Evolutionary conservation across 1,139 yeast species (phyloP), one percentile per base, ranked within the genome.

Genomic region (Candida sanyaensis): DNA sequence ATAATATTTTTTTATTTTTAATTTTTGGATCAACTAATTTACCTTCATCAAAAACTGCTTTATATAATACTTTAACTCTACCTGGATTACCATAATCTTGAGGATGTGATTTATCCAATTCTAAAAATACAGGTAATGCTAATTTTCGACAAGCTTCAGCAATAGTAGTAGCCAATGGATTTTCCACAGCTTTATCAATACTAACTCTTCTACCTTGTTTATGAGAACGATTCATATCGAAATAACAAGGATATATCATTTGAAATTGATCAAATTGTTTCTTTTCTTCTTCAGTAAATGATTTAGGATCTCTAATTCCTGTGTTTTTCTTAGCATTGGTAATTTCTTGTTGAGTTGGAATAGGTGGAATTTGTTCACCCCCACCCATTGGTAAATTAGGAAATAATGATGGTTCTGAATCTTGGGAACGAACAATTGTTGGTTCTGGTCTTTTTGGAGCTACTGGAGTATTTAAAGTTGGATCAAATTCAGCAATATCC

Each of bases 51-150:
- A 42, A 45, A 17, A 70, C 63, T 50, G 77, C 77, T 59, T 82
- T 84, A 37, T 88, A 58, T 43, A 83, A 70, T 21, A 91, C 88
- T 57, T 96, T 80, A 34, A 93, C 93, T 58, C 98, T 79, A 11
- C 99, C 99, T 1, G 97, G 96, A 63, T 93, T 93, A 52, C 98
- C 96, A 79, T 88, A 93, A 69, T 93, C 99, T 64, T 91, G 96
- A 9, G 99, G 99, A 67, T 93, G 99, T 3, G 87, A 70, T 68
- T 91, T 93, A 53, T 87, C 90, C 53, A 93, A 83, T 66, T 88
- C 93, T 53, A 83, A 75, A 47, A 85, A 73, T 1, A 72, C 75
- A 2, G 87, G 87, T 47, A 84, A 63, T 56, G 80, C 61, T 55
- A 72, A 71, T 59, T 55, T 66, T 51, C 69, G 69, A 56, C 78